These are phyloP conservation scores for Cucurbitaria berberidis DNA, from an alignment of 2,329 filamentous ascomycete genomes.

Conservation along the genomic window DNA sequence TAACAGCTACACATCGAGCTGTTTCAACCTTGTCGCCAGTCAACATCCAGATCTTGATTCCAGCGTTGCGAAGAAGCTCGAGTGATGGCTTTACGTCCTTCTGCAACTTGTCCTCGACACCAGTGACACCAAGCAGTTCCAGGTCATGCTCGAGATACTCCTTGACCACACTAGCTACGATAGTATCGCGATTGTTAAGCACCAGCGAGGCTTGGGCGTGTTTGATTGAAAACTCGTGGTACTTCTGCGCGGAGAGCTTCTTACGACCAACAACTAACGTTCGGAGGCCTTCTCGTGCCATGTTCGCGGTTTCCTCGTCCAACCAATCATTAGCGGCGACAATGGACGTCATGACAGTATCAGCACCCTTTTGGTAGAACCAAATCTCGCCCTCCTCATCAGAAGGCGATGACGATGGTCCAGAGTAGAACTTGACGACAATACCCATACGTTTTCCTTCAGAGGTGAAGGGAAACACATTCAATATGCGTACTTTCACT, in stretches of 20 bases:
- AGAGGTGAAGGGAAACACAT: constrained; percentile 96
- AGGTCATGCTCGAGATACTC: constrained; percentile 85
- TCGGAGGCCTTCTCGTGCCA: constrained; percentile 94
- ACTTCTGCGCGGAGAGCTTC: constrained; percentile 77
- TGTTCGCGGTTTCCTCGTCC: constrained; percentile 98
- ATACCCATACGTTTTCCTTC: constrained; percentile 99
- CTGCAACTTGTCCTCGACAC: constrained; percentile 96
- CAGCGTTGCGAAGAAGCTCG: constrained; percentile 92
- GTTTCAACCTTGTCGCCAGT: constrained; percentile 99
- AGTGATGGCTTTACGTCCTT: constrained; percentile 94
- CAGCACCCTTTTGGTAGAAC: constrained; percentile 98
- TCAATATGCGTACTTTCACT: constrained; percentile 85
- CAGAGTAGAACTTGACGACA: constrained; percentile 78
- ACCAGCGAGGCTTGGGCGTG: constrained; percentile 82
- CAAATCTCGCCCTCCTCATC: constrained; percentile 78
- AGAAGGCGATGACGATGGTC: constrained; percentile 49
- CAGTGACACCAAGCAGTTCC: constrained; percentile 94
- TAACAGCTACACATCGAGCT: constrained; percentile 92
- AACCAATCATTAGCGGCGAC: constrained; percentile 98
- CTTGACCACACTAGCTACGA: constrained; percentile 80
- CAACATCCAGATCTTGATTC: constrained; percentile 99
- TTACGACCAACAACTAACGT: constrained; percentile 96
- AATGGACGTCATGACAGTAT: constrained; percentile 97
- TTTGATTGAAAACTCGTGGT: constrained; percentile 75
- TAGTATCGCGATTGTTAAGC: constrained; percentile 78